phyloP scores from a whole-genome alignment of 176 grass and related monocot genomes.

The Triticum dicoccoides region DNA sequence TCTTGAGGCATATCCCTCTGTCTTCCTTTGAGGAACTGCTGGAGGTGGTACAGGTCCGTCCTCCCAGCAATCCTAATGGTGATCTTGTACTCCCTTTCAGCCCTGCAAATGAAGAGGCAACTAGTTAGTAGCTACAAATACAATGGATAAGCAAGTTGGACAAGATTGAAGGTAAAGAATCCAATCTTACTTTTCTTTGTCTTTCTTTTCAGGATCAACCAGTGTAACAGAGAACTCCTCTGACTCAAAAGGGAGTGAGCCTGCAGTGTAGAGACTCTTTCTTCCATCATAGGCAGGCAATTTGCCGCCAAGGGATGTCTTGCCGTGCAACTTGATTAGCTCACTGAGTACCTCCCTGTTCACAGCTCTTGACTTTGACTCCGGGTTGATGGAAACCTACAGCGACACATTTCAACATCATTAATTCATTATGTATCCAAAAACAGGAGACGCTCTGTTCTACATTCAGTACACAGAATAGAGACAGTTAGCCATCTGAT shows the following conservation, averaged over 20 bases:
- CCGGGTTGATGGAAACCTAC: slow-evolving; percentile 75
- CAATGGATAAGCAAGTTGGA: neutral
- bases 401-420: neutral
- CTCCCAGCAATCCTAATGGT: slow-evolving; percentile 61
- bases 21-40: slow-evolving; percentile 52
- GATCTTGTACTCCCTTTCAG: slow-evolving; percentile 70
- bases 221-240: slow-evolving; percentile 66
- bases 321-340: slow-evolving; percentile 51
- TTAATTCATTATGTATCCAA: neutral
- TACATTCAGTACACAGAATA: neutral
- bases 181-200: slow-evolving; percentile 37
- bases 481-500: neutral
- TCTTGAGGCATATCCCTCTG: slow-evolving; percentile 84
- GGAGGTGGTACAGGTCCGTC: slow-evolving; percentile 60
- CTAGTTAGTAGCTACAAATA: neutral
- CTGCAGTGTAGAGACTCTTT: slow-evolving; percentile 87
- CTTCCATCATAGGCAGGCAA: slow-evolving; percentile 77
- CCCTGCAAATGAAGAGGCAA: slow-evolving; percentile 20
- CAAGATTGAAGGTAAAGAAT: neutral
- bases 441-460: neutral
- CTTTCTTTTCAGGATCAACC: slow-evolving; percentile 50
- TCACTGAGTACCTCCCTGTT: slow-evolving; percentile 70
- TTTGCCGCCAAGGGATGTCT: slow-evolving; percentile 52
- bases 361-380: slow-evolving; percentile 54
- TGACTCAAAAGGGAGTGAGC: slow-evolving; percentile 70